phyloP scores from a whole-genome alignment of 2,329 filamentous ascomycete genomes.

The Diaporthe sp. region DNA sequence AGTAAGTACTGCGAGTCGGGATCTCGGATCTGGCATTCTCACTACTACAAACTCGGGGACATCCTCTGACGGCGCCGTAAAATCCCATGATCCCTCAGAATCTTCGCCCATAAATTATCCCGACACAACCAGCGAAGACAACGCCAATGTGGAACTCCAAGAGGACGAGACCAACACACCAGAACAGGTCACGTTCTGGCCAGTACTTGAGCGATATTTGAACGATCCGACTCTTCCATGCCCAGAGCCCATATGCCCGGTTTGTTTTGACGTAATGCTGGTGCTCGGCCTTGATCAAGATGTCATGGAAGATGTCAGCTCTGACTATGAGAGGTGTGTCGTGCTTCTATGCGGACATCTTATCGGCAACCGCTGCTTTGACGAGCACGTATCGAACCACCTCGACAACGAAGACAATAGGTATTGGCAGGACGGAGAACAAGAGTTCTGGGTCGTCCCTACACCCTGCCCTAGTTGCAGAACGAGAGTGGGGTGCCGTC shows the following conservation, averaged over 20 bases:
- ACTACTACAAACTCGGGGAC: no score
- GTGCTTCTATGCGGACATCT: conserved; percentile 13
- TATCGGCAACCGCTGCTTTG: background rate
- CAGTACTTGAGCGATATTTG: background rate
- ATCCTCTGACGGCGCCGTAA: background rate
- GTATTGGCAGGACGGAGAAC: background rate
- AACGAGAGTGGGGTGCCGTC: background rate
- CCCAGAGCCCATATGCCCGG: background rate
- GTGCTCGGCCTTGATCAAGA: background rate
- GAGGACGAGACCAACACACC: no score
- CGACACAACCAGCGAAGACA: background rate
- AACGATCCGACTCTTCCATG: background rate
- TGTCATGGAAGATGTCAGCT: background rate
- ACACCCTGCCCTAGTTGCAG: background rate
- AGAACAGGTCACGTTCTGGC: background rate
- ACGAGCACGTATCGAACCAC: background rate
- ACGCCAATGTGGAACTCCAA: background rate
- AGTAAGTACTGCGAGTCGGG: background rate
- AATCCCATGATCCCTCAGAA: no score
- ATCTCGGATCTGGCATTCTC: background rate
- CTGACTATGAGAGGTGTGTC: background rate
- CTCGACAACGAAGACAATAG: background rate
- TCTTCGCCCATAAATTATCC: accelerated
- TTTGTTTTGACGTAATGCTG: background rate
- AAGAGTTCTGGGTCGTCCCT: background rate